Percentiles rank a stretch among this genome's conserved stretches.
Evolutionary conservation across 2,329 filamentous ascomycete genomes (phyloP).

Genomic region (Aspergillus vadensis): DNA sequence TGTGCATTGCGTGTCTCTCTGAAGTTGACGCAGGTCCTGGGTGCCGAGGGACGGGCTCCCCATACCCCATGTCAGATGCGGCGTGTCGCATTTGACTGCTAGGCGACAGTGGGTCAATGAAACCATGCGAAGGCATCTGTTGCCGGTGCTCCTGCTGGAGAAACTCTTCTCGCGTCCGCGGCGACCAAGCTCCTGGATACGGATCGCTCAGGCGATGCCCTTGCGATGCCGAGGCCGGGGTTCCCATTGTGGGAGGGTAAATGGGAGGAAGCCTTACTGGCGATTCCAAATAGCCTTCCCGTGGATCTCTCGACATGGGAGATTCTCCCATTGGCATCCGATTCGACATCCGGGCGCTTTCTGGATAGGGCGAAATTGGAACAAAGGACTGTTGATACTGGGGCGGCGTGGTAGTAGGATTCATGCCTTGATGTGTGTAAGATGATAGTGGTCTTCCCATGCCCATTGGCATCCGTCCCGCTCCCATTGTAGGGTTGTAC

Average conservation of each 20-base stretch:
- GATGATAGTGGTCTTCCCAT: slow-evolving; percentile 30
- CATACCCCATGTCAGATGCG: slow-evolving; percentile 24
- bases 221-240: slow-evolving; percentile 22
- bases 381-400: slow-evolving; percentile 34
- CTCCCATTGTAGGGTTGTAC: slow-evolving; percentile 30
- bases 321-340: slow-evolving; percentile 31
- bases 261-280: slow-evolving; percentile 42
- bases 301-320: slow-evolving; percentile 27
- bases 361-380: slow-evolving; percentile 32
- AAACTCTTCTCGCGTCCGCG: slow-evolving; percentile 26
- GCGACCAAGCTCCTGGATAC: slow-evolving; percentile 32
- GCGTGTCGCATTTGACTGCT: slow-evolving; percentile 30
- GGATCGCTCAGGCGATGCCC: slow-evolving; percentile 39
- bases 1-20: slow-evolving; percentile 21
- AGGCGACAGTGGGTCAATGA: slow-evolving; percentile 31
- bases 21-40: slow-evolving; percentile 23
- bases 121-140: slow-evolving; percentile 23
- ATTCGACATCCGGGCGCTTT: slow-evolving; percentile 25
- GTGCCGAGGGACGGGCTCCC: slow-evolving; percentile 28
- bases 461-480: slow-evolving; percentile 22
- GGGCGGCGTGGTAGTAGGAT: slow-evolving; percentile 35
- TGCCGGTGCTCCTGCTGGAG: slow-evolving; percentile 27
- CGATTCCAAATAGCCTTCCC: slow-evolving; percentile 35
- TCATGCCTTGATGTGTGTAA: slow-evolving; percentile 33
- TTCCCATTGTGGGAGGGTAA: slow-evolving; percentile 34